These are phyloP conservation scores for Excoecaria agallocha DNA, from an alignment of 345 rosid genomes.

Conservation along the genomic window DNA sequence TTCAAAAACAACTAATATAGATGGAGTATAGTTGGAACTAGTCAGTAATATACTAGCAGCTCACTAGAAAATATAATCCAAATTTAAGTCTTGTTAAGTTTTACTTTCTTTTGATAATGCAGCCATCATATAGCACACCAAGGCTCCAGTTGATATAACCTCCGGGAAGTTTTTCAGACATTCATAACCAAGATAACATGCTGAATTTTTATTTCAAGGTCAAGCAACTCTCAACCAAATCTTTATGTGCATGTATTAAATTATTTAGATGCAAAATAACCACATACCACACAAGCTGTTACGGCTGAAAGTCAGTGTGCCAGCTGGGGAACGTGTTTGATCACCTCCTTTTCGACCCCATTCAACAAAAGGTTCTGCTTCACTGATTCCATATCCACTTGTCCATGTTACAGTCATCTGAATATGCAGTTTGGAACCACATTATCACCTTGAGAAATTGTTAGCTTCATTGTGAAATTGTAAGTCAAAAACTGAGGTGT, in stretches of 20 bases:
- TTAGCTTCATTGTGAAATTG: background rate
- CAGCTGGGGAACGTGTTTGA: conserved; percentile 46
- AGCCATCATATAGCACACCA: background rate
- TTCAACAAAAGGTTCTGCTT: conserved; percentile 63
- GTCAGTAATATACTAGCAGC: background rate
- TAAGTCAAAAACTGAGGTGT: background rate
- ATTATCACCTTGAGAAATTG: background rate
- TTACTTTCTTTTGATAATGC: background rate
- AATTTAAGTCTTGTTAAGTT: background rate
- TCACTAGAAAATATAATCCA: background rate
- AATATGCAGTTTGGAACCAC: background rate
- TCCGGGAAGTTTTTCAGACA: too few relatives aligned
- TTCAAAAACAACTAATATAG: background rate
- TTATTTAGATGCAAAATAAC: background rate
- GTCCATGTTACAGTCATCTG: conserved; percentile 87
- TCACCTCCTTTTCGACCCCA: conserved; percentile 56
- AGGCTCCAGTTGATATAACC: too few relatives aligned
- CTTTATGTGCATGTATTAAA: background rate
- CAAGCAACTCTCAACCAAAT: background rate
- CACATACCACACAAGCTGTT: conserved; percentile 58
- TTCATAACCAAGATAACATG: too few relatives aligned
- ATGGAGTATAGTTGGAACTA: background rate
- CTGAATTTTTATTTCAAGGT: background rate
- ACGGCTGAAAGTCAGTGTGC: conserved; percentile 54
- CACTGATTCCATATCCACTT: conserved; percentile 57